These are phyloP conservation scores for Chenopodium suecicum DNA, from an alignment of 148 eudicot genomes.

Conservation along the genomic window DNA sequence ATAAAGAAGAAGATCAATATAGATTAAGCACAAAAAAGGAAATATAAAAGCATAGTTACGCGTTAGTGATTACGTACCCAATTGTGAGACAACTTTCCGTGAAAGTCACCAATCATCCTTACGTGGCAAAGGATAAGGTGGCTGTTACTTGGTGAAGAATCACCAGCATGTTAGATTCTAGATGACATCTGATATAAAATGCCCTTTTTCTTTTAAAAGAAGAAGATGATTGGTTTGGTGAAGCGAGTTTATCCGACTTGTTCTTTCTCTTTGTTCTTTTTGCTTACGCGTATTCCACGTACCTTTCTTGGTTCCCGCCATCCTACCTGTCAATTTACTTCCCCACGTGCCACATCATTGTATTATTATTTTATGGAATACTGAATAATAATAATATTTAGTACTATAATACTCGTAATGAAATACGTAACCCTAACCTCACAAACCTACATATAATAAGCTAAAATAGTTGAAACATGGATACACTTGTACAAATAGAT, in stretches of 20 bases:
- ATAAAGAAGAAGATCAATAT: no score
- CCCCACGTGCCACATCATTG: neutral
- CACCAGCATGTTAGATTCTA: constrained; percentile 2
- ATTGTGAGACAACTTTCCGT: constrained; percentile 8
- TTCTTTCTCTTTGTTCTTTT: neutral
- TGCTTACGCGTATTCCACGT: constrained; percentile 16
- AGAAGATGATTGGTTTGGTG: neutral
- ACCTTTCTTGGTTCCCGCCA: neutral
- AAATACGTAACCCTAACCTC: no score
- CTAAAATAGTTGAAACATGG: no score
- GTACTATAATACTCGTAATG: no score
- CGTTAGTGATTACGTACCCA: neutral
- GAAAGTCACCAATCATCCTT: constrained; percentile 3
- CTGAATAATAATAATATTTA: no score
- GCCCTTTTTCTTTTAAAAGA: neutral
- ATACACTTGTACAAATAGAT: no score
- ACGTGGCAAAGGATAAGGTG: constrained; percentile 5
- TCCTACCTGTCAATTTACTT: constrained; percentile 1
- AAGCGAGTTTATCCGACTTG: neutral
- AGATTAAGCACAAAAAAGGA: neutral
- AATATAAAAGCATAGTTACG: neutral
- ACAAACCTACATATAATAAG: no score
- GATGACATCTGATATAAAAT: neutral
- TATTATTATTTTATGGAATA: no score
- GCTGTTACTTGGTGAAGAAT: neutral